Conservation (phyloP, 768 basidiomycete genomes). For the Scleroderma bovista region DNA sequence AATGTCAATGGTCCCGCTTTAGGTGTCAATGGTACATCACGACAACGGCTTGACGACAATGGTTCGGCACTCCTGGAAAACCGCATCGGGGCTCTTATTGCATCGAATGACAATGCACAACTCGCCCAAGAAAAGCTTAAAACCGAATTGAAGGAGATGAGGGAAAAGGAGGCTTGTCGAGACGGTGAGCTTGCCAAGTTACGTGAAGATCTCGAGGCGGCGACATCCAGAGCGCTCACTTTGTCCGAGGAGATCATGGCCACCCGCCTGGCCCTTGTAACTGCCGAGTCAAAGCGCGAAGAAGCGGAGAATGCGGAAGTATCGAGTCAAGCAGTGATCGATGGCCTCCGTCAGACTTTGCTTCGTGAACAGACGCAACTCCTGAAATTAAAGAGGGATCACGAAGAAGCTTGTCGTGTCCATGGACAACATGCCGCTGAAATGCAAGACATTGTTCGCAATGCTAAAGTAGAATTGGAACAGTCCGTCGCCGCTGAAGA, state of each 20-base stretch:
- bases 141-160: not conserved
- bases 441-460: not conserved
- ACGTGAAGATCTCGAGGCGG: not conserved
- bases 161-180: not conserved
- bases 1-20: too few species aligned
- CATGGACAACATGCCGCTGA: not conserved
- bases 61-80: too few species aligned
- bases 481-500: not conserved
- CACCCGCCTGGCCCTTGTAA: too few species aligned
- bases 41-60: too few species aligned
- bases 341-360: not conserved
- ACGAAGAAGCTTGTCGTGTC: not conserved
- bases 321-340: not conserved
- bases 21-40: too few species aligned
- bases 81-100: too few species aligned
- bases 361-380: not conserved
- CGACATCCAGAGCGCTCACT: too few species aligned
- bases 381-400: not conserved
- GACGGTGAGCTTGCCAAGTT: not conserved
- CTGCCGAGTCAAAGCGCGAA: too few species aligned
- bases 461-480: not conserved
- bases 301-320: not conserved
- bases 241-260: too few species aligned
- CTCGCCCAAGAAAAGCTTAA: too few species aligned
- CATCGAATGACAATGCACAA: too few species aligned